Base-by-base conservation (phyloP, 371 early-diverging fungal genomes). In the Lichtheimia hyalospora region DNA sequence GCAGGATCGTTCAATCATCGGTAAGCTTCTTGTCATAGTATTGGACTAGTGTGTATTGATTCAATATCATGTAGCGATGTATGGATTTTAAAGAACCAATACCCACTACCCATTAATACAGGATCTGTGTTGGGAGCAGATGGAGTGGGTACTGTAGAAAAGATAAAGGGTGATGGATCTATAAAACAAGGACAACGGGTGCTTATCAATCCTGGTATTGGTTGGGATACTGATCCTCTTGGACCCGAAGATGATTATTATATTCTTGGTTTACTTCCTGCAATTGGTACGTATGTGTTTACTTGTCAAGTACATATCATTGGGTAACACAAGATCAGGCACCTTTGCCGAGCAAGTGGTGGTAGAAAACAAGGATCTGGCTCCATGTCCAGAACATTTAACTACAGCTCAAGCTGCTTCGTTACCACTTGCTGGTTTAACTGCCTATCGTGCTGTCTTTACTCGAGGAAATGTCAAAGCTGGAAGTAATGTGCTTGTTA, bases 1-100 rank as follows among this genome's bases (percentile, higher is more conserved):
- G 88, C 87, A 0, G 85, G 84, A 44, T 79, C 89, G 5, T 73
- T 89, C 54, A 90, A 90, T 66, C 89, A 89, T 61, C 82, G 89
- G 74, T 73, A 69, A 49, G 52, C 25, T 10, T 7, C 16, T 23
- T 23, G 13, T 15, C 21, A 8, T 14, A 13, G 4, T 8, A 16
- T 16, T 14, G n/a, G n/a, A n/a, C n/a, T n/a, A n/a, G n/a, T n/a
- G n/a, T n/a, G 6, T 21, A 43, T n/a, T 12, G 12, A 46, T 57
- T 4, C n/a, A 23, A 4, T 14, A 6, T 6, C 7, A 5, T 21
- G 39, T 24, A 63, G 64, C 27, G 86, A 88, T 50, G 72, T 84
- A 23, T 88, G 81, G 77, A 85, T 85, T 58, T 81, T 86, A 25
- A 75, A 83, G 60, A 83, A 76, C 8, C 46, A 61, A 13, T 77